phyloP scores from a whole-genome alignment of 192 early-diverging fungal species.

The Paraglomus brasilianum region DNA sequence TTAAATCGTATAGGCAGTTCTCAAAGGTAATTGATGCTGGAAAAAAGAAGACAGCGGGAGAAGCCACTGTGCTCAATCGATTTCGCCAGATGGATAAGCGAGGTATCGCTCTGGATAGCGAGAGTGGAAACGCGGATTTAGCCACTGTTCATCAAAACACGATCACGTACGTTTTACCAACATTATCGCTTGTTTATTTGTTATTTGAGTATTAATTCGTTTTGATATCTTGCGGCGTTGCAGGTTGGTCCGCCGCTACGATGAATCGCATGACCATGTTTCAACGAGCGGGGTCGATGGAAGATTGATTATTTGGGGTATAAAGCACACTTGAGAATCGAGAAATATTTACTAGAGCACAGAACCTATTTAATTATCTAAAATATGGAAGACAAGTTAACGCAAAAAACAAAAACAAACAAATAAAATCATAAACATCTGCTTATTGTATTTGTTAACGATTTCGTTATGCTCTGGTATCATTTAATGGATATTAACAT shows the following conservation, averaged over 20 bases:
- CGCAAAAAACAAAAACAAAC: too few relatives aligned
- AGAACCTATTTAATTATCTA: too few relatives aligned
- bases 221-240: neutral
- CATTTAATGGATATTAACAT: too few relatives aligned
- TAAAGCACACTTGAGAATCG: too few relatives aligned
- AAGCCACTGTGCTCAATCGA: conserved; percentile 71
- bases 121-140: conserved; percentile 65
- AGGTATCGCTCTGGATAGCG: conserved; percentile 53
- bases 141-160: conserved; percentile 95
- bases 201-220: neutral
- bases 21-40: conserved; percentile 78
- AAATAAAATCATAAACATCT: too few relatives aligned
- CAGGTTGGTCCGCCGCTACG: conserved; percentile 53
- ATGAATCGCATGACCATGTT: conserved; percentile 55
- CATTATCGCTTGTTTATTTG: neutral
- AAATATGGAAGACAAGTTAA: too few relatives aligned
- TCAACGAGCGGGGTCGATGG: conserved; percentile 83
- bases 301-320: conserved; percentile 77
- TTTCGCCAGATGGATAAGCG: conserved; percentile 94
- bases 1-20: conserved; percentile 39
- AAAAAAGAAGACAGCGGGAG: conserved; percentile 61
- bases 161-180: conserved; percentile 65
- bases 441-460: too few relatives aligned
- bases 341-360: too few relatives aligned
- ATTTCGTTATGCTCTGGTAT: too few relatives aligned